phyloP scores from a whole-genome alignment of 2,329 filamentous ascomycete genomes.

The Colletotrichum sp. region DNA sequence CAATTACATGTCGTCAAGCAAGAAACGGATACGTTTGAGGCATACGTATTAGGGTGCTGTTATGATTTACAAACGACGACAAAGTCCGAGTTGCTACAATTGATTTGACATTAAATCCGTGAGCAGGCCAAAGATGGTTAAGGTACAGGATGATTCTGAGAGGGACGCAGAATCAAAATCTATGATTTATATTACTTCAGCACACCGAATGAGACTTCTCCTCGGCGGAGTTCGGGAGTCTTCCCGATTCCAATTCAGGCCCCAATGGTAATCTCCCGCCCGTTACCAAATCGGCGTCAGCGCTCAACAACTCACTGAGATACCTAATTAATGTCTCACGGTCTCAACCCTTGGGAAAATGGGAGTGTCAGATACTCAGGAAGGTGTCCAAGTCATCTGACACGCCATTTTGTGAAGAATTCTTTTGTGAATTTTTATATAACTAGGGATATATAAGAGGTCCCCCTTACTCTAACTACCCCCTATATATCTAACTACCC shows the following conservation, averaged over 20 bases:
- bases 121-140: rapidly evolving
- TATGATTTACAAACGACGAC: rapidly evolving
- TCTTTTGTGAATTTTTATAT: too few relatives aligned
- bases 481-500: too few relatives aligned
- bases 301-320: background rate
- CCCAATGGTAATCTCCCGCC: background rate
- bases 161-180: background rate
- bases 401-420: too few relatives aligned
- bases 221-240: background rate
- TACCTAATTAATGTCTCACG: background rate
- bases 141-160: background rate
- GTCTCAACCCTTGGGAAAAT: background rate
- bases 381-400: background rate
- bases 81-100: background rate
- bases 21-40: background rate
- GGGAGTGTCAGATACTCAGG: background rate
- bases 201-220: background rate
- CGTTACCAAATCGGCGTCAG: background rate
- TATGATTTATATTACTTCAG: background rate
- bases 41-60: background rate
- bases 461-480: too few relatives aligned
- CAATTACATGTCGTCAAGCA: background rate
- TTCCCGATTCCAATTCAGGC: background rate
- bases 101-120: background rate
- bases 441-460: too few relatives aligned